These are phyloP conservation scores for Phialocephala subalpina DNA, from an alignment of 2,329 filamentous ascomycete genomes.

Conservation along the genomic window DNA sequence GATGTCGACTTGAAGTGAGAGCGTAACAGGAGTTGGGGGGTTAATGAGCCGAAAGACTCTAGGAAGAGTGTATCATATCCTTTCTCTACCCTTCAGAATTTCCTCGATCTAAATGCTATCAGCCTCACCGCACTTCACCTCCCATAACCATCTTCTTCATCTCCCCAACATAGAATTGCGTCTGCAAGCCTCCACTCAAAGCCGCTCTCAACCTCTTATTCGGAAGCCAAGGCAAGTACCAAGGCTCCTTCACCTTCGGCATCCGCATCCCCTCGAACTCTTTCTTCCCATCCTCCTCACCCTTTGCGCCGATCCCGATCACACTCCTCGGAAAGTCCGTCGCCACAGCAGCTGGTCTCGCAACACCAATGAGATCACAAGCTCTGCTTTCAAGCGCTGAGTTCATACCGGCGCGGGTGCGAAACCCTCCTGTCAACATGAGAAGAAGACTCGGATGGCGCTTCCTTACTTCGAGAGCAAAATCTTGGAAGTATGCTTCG, in stretches of 20 bases:
- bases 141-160: not conserved
- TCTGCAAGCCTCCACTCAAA: not conserved
- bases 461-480: constrained; percentile 60
- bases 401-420: constrained; percentile 58
- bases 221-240: not conserved
- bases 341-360: constrained; percentile 53
- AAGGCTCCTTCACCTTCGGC: not conserved
- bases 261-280: not conserved
- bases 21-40: too few relatives aligned
- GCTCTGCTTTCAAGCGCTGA: constrained; percentile 53
- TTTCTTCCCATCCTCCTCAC: constrained; percentile 31
- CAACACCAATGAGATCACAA: constrained; percentile 59
- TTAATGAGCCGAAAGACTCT: too few relatives aligned
- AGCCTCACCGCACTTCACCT: not conserved
- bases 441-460: constrained; percentile 54
- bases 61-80: too few relatives aligned
- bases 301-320: constrained; percentile 44
- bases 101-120: too few relatives aligned
- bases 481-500: constrained; percentile 75
- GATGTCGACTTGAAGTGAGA: too few relatives aligned
- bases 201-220: not conserved
- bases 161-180: not conserved
- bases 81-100: too few relatives aligned
- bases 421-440: constrained; percentile 71
- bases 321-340: constrained; percentile 50